Evolutionary conservation across 192 early-diverging fungal species (phyloP), one percentile per base, ranked within the genome.

Genomic region (Funneliformis geosporum): DNA sequence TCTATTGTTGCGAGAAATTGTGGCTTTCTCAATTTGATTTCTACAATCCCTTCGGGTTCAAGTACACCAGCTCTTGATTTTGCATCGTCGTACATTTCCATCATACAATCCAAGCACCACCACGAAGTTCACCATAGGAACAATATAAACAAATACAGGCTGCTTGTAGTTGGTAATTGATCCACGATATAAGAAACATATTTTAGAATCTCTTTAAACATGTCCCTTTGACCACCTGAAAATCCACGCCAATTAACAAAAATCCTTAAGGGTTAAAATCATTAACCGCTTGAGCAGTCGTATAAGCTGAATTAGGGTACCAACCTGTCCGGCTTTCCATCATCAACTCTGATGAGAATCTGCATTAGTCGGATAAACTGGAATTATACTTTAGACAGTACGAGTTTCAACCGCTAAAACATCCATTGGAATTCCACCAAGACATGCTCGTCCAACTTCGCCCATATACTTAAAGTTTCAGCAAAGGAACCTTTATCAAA

Each of bases 181-280:
- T 99, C 98, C 66, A 99, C 98, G 81, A 99, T 99, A 84, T 94
- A 90, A 10, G 98, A 90, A 66, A 97, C 98, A 83, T 96, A 99
- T 84, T 99, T 99, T 74, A 99, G 90, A 10, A 99, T 90, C 84
- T 97, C 98, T 85, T 97, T 94, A 89, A 93, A 98, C 95, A 99
- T 97, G 86, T 99, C 98, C 82, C 94, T 94, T 85, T 99, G 98
- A 78, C 98, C 98, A 75, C 98, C 98, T 39, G 95, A 96, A 91
- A 99, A 99, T 69, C 98, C 98, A 87, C 98, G 95, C 98, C 98
- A 99, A 94, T 99, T 99, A 84, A 97, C 98, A 92, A 99, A 98
- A 85, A 99, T 95, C 80, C 98, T 96, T 83, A 99, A 87, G 25
- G 98, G 90, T 98, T 98, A 65, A 99, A 98, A 87, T 99, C 98